Percentiles rank a stretch among this genome's conserved stretches.
Conservation (phyloP, 371 early-diverging fungal genomes). For the Mucor circinelloides region DNA sequence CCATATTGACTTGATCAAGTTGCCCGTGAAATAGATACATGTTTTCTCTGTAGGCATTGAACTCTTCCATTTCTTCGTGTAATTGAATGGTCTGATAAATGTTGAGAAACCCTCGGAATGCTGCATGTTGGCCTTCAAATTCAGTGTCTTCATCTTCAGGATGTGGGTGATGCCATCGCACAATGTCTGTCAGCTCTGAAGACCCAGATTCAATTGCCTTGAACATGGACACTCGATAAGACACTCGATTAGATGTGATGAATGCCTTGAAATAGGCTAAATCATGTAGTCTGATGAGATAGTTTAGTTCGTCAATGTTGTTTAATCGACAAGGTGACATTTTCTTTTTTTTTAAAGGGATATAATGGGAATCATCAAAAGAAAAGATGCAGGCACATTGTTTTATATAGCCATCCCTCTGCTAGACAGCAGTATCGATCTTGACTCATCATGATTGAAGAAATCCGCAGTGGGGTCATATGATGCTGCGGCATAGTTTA, state of each 20-base stretch:
- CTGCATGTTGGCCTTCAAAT: constrained; percentile 1
- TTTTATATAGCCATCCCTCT: not conserved
- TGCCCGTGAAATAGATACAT: constrained; percentile 2
- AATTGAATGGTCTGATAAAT: not conserved
- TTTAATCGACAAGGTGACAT: not conserved
- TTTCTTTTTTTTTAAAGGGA: not conserved
- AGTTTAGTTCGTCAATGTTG: not conserved
- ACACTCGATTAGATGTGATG: not conserved
- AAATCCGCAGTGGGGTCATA: not conserved
- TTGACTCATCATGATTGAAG: not conserved
- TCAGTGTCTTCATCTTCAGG: constrained; percentile 1
- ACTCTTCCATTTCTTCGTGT: not conserved
- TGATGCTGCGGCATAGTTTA: not conserved
- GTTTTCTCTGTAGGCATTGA: constrained; percentile 2
- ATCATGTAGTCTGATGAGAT: not conserved
- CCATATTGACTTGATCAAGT: not conserved
- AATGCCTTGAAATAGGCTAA: not conserved
- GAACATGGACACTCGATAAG: not conserved
- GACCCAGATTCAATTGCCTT: constrained; percentile 6
- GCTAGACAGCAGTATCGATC: not conserved
- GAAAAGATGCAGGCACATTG: not conserved
- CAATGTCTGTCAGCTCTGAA: not conserved
- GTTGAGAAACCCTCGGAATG: not conserved
- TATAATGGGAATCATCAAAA: not conserved
- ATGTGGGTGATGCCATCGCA: not conserved